These are phyloP conservation scores for Chrysanthemum makinoi DNA, from an alignment of 129 eudicot genomes.

Conservation along the genomic window DNA sequence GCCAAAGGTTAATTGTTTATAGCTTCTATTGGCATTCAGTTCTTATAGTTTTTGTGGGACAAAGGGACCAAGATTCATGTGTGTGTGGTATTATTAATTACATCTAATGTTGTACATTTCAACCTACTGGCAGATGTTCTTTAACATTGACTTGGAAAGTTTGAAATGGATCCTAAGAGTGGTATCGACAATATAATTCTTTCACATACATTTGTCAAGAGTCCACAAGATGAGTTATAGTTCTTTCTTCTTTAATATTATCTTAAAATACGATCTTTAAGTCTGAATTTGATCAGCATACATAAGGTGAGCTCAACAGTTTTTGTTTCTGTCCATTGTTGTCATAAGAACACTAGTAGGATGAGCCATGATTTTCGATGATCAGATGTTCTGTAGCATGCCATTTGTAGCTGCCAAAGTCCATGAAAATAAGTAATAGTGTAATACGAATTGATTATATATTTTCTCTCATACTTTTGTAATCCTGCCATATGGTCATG, in stretches of 20 bases:
- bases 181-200: slow-evolving; percentile 75
- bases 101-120: background rate
- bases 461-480: no score
- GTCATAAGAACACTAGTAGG: no score
- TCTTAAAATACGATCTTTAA: no score
- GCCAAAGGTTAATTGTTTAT: no score
- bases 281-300: slow-evolving; percentile 9
- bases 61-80: background rate
- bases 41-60: background rate
- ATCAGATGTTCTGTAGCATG: no score
- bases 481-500: no score
- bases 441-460: no score
- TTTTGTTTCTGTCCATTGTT: no score
- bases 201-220: slow-evolving; percentile 91
- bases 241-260: background rate
- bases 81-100: background rate
- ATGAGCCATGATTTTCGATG: no score
- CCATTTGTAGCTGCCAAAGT: no score
- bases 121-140: slow-evolving; percentile 62
- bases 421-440: no score
- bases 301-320: slow-evolving; percentile 13
- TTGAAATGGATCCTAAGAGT: slow-evolving; percentile 84
- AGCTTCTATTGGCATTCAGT: no score
- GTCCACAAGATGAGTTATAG: slow-evolving; percentile 43
- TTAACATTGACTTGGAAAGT: slow-evolving; percentile 93